A percentile compares a stretch with the other conserved stretches of the same genome.
Conservation (phyloP, 2,329 filamentous ascomycete species). For the Colletotrichum echinochloae region DNA sequence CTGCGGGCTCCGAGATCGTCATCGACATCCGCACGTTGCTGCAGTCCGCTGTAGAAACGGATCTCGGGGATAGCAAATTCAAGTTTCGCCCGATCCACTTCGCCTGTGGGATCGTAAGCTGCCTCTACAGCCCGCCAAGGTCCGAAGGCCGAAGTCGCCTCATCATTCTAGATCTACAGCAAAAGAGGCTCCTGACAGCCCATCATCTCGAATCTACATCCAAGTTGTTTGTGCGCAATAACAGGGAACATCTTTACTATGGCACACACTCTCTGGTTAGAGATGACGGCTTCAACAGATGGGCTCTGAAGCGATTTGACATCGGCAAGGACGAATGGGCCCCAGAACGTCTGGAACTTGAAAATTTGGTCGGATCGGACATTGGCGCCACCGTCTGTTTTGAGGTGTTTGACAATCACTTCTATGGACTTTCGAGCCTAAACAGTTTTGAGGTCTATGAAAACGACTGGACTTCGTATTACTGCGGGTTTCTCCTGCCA, state of each 20-base stretch:
- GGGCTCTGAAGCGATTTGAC: conserved; percentile 69
- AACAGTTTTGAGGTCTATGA: conserved; percentile 71
- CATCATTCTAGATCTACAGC: conserved; percentile 60
- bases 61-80: conserved; percentile 50
- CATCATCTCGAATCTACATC: conserved; percentile 58
- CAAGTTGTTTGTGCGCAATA: too few relatives aligned
- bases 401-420: conserved; percentile 72
- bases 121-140: conserved; percentile 62
- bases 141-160: conserved; percentile 59
- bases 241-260: conserved; percentile 70
- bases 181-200: conserved; percentile 54
- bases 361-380: conserved; percentile 71
- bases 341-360: conserved; percentile 61
- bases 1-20: conserved; percentile 62
- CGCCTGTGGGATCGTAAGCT: conserved; percentile 68
- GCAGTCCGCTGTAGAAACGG: neutral
- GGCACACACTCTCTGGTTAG: conserved; percentile 70
- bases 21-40: conserved; percentile 53
- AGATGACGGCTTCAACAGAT: conserved; percentile 68
- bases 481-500: conserved; percentile 73
- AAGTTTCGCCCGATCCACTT: conserved; percentile 68
- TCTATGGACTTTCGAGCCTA: conserved; percentile 78
- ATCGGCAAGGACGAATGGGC: conserved; percentile 56
- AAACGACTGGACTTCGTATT: conserved; percentile 77
- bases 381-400: conserved; percentile 78